phyloP scores from a whole-genome alignment of 2,329 filamentous ascomycete genomes.

The Aspergillus caelatus region DNA sequence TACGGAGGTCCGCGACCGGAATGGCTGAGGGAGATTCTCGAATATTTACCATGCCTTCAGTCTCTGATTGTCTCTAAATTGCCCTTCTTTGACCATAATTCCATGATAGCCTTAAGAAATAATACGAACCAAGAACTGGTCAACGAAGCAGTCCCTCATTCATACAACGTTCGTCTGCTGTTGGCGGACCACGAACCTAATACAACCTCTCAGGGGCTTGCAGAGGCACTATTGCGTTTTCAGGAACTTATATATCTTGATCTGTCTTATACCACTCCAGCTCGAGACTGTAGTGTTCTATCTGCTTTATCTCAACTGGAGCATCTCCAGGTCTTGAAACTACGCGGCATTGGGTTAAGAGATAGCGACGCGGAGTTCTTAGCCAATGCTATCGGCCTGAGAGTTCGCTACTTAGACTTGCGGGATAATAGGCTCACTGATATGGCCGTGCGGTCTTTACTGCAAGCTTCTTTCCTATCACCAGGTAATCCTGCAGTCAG shows the following conservation, averaged over 20 bases:
- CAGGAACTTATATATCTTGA: slow-evolving; percentile 61
- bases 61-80: slow-evolving; percentile 61
- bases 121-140: slow-evolving; percentile 13
- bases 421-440: slow-evolving; percentile 62
- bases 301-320: slow-evolving; percentile 49
- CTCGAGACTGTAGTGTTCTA: slow-evolving; percentile 54
- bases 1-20: slow-evolving; percentile 61
- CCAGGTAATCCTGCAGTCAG: slow-evolving; percentile 10
- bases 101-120: slow-evolving; percentile 54
- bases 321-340: slow-evolving; percentile 59
- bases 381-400: slow-evolving; percentile 53
- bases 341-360: slow-evolving; percentile 56
- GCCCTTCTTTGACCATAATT: slow-evolving; percentile 64
- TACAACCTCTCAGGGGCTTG: slow-evolving; percentile 58
- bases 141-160: slow-evolving; percentile 13
- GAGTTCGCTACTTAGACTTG: slow-evolving; percentile 60
- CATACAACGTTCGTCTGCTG: slow-evolving; percentile 57
- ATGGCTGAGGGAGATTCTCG: slow-evolving; percentile 63
- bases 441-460: slow-evolving; percentile 53
- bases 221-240: slow-evolving; percentile 56
- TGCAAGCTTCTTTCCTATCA: slow-evolving; percentile 54
- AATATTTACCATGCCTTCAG: slow-evolving; percentile 61
- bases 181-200: slow-evolving; percentile 61
- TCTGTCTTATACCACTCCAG: slow-evolving; percentile 57
- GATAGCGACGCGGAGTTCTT: slow-evolving; percentile 58